Conservation (phyloP, 1,284 basidiomycete genomes). For the Retiboletus flavoniger region DNA sequence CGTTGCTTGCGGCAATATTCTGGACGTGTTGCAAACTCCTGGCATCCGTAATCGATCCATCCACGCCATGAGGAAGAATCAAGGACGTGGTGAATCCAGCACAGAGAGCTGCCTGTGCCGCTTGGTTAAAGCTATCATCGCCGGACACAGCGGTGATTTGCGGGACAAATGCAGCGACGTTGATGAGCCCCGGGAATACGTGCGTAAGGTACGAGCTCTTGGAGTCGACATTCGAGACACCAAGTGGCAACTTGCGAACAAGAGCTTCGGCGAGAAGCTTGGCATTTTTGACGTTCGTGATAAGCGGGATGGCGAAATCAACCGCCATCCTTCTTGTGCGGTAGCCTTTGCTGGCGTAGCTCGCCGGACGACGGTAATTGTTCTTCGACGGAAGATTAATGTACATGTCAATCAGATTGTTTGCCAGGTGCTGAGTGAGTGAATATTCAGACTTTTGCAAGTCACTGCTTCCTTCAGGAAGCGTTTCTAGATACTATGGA, state of each 20-base stretch:
- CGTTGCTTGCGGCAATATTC: slow-evolving; percentile 57
- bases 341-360: slow-evolving; percentile 97
- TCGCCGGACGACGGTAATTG: slow-evolving; percentile 94
- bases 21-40: slow-evolving; percentile 69
- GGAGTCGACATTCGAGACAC: slow-evolving; percentile 89
- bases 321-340: slow-evolving; percentile 98
- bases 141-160: slow-evolving; percentile 54
- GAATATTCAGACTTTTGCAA: slow-evolving; percentile 95
- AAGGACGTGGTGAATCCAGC: slow-evolving; percentile 87
- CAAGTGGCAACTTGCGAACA: slow-evolving; percentile 82
- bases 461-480: slow-evolving; percentile 72
- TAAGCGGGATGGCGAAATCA: slow-evolving; percentile 95
- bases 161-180: slow-evolving; percentile 88
- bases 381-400: slow-evolving; percentile 99
- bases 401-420: slow-evolving; percentile 97
- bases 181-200: slow-evolving; percentile 91
- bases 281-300: slow-evolving; percentile 99
- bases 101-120: slow-evolving; percentile 79
- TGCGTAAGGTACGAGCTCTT: slow-evolving; percentile 93
- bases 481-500: slow-evolving; percentile 83
- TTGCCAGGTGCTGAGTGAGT: slow-evolving; percentile 89
- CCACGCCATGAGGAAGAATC: slow-evolving; percentile 71
- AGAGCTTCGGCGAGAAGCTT: slow-evolving; percentile 96
- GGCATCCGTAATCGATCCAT: slow-evolving; percentile 65
- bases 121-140: slow-evolving; percentile 65